Evolutionary conservation across 176 grass and related monocot species (phyloP).

Genomic region (Triticum urartu): DNA sequence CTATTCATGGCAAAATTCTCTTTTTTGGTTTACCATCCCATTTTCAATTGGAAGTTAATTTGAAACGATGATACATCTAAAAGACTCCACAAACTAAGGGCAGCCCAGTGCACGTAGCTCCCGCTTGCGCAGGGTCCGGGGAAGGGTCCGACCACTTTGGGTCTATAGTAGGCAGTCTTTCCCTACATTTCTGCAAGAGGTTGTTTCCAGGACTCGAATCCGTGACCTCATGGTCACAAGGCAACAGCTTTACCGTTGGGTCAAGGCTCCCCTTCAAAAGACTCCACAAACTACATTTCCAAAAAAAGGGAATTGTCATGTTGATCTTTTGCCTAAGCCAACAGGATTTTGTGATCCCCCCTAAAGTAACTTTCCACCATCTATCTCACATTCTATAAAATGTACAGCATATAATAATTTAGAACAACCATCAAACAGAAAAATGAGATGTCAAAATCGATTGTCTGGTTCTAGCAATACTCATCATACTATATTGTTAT

Average conservation of each 20-base stretch:
- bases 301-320: neutral
- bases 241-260: too few relatives aligned
- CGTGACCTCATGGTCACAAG: too few relatives aligned
- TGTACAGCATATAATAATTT: neutral
- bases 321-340: neutral
- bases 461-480: conserved; percentile 17
- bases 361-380: neutral
- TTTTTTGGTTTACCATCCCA: neutral
- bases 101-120: too few relatives aligned
- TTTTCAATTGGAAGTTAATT: neutral
- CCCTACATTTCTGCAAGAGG: too few relatives aligned
- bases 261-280: neutral
- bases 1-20: neutral
- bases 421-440: neutral
- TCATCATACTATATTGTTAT: conserved; percentile 18
- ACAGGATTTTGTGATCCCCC: neutral
- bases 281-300: neutral
- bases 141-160: too few relatives aligned
- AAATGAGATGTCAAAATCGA: neutral
- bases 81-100: neutral
- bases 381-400: neutral
- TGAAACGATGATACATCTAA: neutral
- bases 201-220: too few relatives aligned
- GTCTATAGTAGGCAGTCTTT: too few relatives aligned
- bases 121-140: too few relatives aligned